Evolutionary conservation across 2,329 filamentous ascomycete genomes (phyloP).

Genomic region (Aspergillus aculeatinus): DNA sequence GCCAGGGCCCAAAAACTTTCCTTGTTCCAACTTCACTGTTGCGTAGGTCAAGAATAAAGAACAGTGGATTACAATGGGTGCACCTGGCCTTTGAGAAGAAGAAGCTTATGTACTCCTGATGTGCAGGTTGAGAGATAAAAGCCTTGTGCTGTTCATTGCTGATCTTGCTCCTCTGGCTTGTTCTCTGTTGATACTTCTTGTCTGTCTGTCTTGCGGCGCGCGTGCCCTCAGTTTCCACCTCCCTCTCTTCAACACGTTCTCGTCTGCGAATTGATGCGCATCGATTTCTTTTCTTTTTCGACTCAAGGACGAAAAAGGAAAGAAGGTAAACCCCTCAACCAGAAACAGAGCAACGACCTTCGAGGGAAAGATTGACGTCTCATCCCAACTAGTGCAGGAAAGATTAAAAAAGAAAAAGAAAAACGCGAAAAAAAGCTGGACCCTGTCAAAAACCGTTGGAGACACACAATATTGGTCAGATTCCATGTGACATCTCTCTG

Average conservation of each 20-base stretch:
- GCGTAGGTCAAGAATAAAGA: constrained; percentile 3
- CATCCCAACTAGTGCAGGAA: constrained; percentile 16
- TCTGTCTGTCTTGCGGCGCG: neutral
- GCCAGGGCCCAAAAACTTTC: constrained; percentile 27
- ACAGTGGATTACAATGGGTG: constrained; percentile 4
- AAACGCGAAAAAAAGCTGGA: constrained; percentile 8
- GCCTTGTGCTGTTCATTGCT: constrained; percentile 6
- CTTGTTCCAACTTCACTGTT: constrained; percentile 17
- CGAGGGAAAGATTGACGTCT: constrained; percentile 27
- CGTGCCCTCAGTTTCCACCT: constrained; percentile 5
- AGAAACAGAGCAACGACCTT: constrained; percentile 16
- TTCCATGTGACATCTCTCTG: constrained; percentile 31
- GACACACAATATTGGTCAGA: constrained; percentile 30
- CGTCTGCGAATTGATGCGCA: neutral
- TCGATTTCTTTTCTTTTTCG: constrained; percentile 9
- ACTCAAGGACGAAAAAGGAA: neutral
- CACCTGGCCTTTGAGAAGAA: constrained; percentile 1
- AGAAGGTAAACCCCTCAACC: neutral
- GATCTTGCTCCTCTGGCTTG: constrained; percentile 4
- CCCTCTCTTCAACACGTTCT: neutral
- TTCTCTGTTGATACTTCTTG: constrained; percentile 8
- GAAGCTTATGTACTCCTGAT: constrained; percentile 11
- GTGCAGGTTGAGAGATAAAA: neutral
- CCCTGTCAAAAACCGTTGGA: constrained; percentile 21
- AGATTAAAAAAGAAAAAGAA: neutral